Evolutionary conservation across 768 basidiomycete genomes (phyloP).

Genomic region (Leccinum longicurvipes): DNA sequence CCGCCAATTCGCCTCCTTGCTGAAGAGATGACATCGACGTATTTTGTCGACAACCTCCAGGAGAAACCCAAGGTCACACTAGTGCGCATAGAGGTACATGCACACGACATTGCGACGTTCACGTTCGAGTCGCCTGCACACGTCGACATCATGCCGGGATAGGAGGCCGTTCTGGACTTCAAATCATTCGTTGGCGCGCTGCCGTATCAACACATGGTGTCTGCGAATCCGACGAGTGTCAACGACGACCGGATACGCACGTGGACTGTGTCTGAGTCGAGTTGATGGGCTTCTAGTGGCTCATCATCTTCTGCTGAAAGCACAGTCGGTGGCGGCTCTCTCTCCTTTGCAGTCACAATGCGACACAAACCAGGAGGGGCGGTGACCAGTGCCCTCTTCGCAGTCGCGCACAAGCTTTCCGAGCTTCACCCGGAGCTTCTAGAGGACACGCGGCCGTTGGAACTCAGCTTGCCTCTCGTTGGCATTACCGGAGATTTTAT

Average conservation of each 20-base stretch:
- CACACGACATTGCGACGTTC: conserved; percentile 51
- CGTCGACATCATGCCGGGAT: conserved; percentile 42
- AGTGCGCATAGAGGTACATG: conserved; percentile 41
- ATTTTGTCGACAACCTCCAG: conserved; percentile 23
- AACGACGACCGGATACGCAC: conserved; percentile 67
- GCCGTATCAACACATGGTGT: conserved; percentile 54
- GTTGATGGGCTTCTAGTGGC: conserved; percentile 9
- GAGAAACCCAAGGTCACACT: conserved; percentile 28
- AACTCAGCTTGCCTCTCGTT: conserved; percentile 42
- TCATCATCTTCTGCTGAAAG: background rate
- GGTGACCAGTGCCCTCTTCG: conserved; percentile 54
- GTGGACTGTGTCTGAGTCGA: conserved; percentile 53
- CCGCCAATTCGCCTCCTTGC: conserved; percentile 55
- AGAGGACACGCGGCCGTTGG: conserved; percentile 37
- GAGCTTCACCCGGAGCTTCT: conserved; percentile 41
- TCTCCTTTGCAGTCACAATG: conserved; percentile 48
- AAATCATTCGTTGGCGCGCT: conserved; percentile 45
- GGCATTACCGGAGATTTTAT: conserved; percentile 55
- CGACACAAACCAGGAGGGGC: conserved; percentile 52
- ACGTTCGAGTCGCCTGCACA: conserved; percentile 40
- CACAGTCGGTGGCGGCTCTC: background rate
- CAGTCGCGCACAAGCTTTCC: conserved; percentile 41
- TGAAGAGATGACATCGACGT: conserved; percentile 40
- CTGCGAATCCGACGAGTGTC: conserved; percentile 43
- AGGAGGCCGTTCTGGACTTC: conserved; percentile 56